These are phyloP conservation scores for Grammothele lineata DNA, from an alignment of 768 basidiomycete genomes.

Conservation along the genomic window DNA sequence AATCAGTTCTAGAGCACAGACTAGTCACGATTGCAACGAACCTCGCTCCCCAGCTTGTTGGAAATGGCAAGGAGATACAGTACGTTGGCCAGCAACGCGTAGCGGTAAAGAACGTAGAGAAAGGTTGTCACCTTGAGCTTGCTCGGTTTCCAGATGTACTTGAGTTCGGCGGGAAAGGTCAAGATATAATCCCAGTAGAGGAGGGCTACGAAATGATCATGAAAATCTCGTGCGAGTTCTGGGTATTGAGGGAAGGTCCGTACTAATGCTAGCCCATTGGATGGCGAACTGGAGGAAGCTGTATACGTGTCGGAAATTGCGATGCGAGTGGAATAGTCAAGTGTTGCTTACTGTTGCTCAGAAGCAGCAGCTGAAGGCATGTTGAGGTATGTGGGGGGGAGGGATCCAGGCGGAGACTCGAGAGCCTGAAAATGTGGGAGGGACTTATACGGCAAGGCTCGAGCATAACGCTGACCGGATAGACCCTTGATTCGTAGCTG, in stretches of 20 bases:
- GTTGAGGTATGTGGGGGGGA: too few relatives aligned
- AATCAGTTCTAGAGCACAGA: too few relatives aligned
- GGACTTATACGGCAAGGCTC: too few relatives aligned
- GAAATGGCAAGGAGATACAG: conserved; percentile 26
- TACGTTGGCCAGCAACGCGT: conserved; percentile 31
- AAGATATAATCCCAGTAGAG: conserved; percentile 32
- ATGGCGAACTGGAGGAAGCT: conserved; percentile 11
- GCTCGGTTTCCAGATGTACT: conserved; percentile 29
- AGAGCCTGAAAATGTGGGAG: too few relatives aligned
- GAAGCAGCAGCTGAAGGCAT: neutral
- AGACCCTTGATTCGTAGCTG: too few relatives aligned
- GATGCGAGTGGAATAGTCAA: neutral
- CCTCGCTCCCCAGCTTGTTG: conserved; percentile 14
- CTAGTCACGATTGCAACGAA: too few relatives aligned
- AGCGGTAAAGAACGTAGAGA: conserved; percentile 32
- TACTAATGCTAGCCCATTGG: conserved; percentile 8
- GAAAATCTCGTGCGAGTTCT: neutral
- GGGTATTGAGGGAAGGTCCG: neutral
- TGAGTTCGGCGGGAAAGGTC: conserved; percentile 28
- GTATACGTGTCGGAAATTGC: neutral
- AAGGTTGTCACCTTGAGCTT: conserved; percentile 22
- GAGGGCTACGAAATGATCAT: conserved; percentile 6
- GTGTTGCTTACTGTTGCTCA: neutral
- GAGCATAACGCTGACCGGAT: too few relatives aligned
- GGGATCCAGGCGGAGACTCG: too few relatives aligned